Evolutionary conservation across 805 yeast species (phyloP), one percentile per base, ranked within the genome.

Genomic region (Metschnikowia lachancei): DNA sequence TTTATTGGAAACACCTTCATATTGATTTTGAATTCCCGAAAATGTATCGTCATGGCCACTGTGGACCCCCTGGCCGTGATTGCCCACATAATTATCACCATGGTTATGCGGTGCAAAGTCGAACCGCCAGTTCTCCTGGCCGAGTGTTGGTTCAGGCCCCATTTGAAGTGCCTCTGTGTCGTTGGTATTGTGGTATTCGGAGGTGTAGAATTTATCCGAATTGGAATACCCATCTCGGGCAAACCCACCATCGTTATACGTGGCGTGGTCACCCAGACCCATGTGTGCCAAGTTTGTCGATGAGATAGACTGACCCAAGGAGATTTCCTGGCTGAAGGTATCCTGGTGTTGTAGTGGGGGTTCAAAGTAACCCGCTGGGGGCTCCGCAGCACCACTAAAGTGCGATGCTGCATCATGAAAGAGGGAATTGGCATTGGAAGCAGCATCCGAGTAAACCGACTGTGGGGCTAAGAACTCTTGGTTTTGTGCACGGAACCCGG

Each of bases 281-380:
- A 53, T 44, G 7, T 30, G 41, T 10, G 34, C 52, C 46, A 71
- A 59, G 51, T 71, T 67, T 0, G 72, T 65, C 41, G 62, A 57
- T 20, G 70, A 65, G 2, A 71, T 60, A 4, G 74, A 68, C 31
- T 65, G 71, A 2, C 76, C 76, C 30, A 71, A 57, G 1, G 59
- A 65, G 16, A 71, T 69, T 49, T 69, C 75, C 19, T 57, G 56
- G 43, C 64, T 69, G 49, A 68, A 69, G 3, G 53, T 37, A 36
- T 56, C 58, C 14, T n/a, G 40, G 12, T 35, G 36, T n/a, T 35
- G 45, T 7, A 41, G 36, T 3, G 37, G 8, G 2, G 44, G 33
- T 13, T 50, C 53, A 20, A 44, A 44, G 32, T 42, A 40, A 6
- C 22, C 37, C 28, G 33, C 18, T 10, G 43, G 41, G 14, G 39